These are phyloP conservation scores for Alternaria dauci DNA, from an alignment of 2,329 filamentous ascomycete species.

Conservation along the genomic window DNA sequence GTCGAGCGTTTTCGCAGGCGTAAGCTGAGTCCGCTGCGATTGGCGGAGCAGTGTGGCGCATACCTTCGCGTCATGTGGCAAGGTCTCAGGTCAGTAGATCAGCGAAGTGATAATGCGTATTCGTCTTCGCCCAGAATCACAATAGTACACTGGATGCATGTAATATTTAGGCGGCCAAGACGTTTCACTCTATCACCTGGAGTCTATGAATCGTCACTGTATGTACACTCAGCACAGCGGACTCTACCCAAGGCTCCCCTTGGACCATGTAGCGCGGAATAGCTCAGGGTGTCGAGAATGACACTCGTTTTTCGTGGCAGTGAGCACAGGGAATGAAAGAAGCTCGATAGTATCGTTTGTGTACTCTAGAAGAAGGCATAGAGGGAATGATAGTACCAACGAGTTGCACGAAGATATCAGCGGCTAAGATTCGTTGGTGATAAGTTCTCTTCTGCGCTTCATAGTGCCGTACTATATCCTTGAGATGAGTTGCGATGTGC, in stretches of 20 bases:
- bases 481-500: not conserved
- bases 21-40: not conserved
- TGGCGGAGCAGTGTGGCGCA: conserved; percentile 1
- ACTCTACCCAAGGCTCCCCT: not conserved
- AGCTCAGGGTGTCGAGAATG: not conserved
- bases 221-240: not conserved
- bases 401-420: not conserved
- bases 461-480: not conserved
- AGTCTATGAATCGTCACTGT: not conserved
- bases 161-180: not conserved
- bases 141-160: not conserved
- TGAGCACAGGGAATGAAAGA: not conserved
- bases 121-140: not conserved
- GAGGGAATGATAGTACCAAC: not conserved
- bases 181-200: not conserved
- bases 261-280: not conserved
- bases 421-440: no score
- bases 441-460: not conserved
- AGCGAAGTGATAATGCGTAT: not conserved
- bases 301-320: not conserved
- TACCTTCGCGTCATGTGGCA: not conserved
- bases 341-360: not conserved
- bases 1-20: not conserved
- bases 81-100: not conserved
- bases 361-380: not conserved